Evolutionary conservation across 164 flowering plant genomes (phyloP), one percentile per base, ranked within the genome.

Genomic region (Vitis riparia): DNA sequence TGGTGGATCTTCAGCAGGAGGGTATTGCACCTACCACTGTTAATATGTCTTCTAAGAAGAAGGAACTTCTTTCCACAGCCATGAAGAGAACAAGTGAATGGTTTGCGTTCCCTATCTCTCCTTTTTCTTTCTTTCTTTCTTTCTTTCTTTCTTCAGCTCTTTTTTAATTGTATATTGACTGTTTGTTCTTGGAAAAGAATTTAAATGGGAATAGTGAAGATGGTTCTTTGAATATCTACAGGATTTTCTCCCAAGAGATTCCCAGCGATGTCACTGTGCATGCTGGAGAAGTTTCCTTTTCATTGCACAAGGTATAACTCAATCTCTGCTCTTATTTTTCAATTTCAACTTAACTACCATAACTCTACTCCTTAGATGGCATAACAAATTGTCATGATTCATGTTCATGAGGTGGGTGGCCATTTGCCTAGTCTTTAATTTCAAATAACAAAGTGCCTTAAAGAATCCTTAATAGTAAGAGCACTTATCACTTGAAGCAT

Each of bases 201-300:
- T 51, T 59, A 27, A 17, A 23, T 55, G 9, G 53, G 66, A 60
- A 17, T 67, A 51, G 30, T 71, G 69, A n/a, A 14, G 13, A 65
- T 55, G 53, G 47, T 51, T 29, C 44, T 47, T 72, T 67, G 73
- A 66, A 71, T 69, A 78, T 79, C 58, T 55, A 62, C 92, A 95
- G 99, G 99, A 93, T 90, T 76, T 89, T 82, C 71, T 90, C 99
- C 51, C 98, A 89, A 81, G 98, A 95, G 75, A 85, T 93, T 69
- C 95, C 97, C 0, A 91, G 91, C 66, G 98, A 95, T 80, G 78
- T 93, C 65, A 87, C 85, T 1, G 82, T 93, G 75, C 75, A 75
- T 63, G 89, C 76, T 19, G 97, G 89, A 67, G 97, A 82, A 73
- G 82, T 80, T 68, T 80, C 91, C 52, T 93, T 95, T 81, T 74